These are phyloP conservation scores for Cajanus cajan DNA, from an alignment of 306 rosid genomes.

Conservation along the genomic window DNA sequence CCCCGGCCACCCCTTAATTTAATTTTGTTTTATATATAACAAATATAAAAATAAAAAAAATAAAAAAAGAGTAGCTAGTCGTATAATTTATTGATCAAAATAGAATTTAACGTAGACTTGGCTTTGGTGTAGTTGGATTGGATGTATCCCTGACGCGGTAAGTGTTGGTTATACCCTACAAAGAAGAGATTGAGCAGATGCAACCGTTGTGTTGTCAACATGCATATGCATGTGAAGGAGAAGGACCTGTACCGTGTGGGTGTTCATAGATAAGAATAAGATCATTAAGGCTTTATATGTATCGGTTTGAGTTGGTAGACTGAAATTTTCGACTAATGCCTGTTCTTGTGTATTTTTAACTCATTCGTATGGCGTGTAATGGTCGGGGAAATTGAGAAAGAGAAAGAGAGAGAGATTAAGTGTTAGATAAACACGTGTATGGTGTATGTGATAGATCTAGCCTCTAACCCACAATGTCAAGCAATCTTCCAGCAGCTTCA, in stretches of 20 bases:
- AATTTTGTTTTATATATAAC: neutral
- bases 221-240: neutral
- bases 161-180: constrained; percentile 8
- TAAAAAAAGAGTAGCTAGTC: too few species aligned
- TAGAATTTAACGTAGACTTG: neutral
- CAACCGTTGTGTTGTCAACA: constrained; percentile 23
- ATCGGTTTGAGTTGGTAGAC: constrained; percentile 4
- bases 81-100: neutral
- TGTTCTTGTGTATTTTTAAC: neutral
- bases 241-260: too few species aligned
- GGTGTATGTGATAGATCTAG: too few species aligned
- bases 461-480: constrained; percentile 4
- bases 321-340: constrained; percentile 21
- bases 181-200: neutral
- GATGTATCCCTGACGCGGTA: neutral
- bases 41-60: too few species aligned
- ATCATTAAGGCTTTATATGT: constrained; percentile 14
- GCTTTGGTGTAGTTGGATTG: neutral
- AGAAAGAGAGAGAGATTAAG: neutral
- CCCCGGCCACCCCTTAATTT: neutral
- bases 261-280: neutral
- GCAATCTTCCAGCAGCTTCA: constrained; percentile 25
- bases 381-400: neutral
- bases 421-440: too few species aligned
- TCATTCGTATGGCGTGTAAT: constrained; percentile 13